A percentile compares a stretch with the other conserved stretches of the same genome.
These are phyloP conservation scores for Pseudocercospora cruenta DNA, from an alignment of 2,329 filamentous ascomycete genomes.

Conservation along the genomic window DNA sequence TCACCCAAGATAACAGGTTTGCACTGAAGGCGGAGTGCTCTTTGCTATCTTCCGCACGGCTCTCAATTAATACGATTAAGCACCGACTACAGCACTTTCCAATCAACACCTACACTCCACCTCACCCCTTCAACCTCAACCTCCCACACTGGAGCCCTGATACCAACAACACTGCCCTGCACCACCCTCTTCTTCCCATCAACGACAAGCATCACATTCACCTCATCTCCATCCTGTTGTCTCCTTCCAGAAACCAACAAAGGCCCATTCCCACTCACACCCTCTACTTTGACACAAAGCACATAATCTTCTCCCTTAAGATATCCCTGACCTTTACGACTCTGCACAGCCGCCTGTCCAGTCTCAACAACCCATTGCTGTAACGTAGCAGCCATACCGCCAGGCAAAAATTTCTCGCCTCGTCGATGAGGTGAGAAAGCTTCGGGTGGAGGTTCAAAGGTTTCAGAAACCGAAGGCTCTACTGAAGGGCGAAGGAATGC, in stretches of 20 bases:
- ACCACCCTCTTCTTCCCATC: slow-evolving; percentile 31
- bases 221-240: slow-evolving; percentile 16
- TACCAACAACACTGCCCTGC: slow-evolving; percentile 37
- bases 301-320: slow-evolving; percentile 33
- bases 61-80: too few relatives aligned
- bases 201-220: slow-evolving; percentile 29
- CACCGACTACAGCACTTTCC: slow-evolving; percentile 34
- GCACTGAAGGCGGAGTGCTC: too few relatives aligned
- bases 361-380: slow-evolving; percentile 56
- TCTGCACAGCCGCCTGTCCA: slow-evolving; percentile 35
- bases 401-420: slow-evolving; percentile 53
- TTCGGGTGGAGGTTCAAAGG: slow-evolving; percentile 50
- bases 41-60: background rate
- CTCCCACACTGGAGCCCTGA: slow-evolving; percentile 48
- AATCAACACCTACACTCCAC: slow-evolving; percentile 50
- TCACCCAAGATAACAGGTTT: too few relatives aligned
- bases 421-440: slow-evolving; percentile 58
- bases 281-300: slow-evolving; percentile 25
- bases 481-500: slow-evolving; percentile 44
- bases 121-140: slow-evolving; percentile 40
- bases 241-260: slow-evolving; percentile 25
- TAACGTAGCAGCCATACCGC: slow-evolving; percentile 54
- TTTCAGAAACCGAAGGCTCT: slow-evolving; percentile 33
- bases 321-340: slow-evolving; percentile 29
- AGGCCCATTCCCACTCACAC: slow-evolving; percentile 26